phyloP scores from a whole-genome alignment of 2,329 filamentous ascomycete species.

The Ophiostoma ips region DNA sequence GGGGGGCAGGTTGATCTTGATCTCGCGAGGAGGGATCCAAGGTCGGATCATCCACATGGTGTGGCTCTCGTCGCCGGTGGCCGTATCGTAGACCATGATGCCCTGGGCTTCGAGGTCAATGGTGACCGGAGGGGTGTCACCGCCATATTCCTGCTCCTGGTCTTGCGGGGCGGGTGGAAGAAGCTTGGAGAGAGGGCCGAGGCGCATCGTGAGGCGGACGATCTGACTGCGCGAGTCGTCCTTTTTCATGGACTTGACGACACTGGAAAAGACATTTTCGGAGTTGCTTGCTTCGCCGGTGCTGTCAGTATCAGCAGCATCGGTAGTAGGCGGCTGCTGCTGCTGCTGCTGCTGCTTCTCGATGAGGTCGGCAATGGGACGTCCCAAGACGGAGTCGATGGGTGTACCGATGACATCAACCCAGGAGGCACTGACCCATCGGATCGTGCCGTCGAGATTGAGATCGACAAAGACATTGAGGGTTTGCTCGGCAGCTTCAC shows the following conservation, averaged over 20 bases:
- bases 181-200: slow-evolving; percentile 57
- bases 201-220: slow-evolving; percentile 61
- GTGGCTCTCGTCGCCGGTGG: slow-evolving; percentile 77
- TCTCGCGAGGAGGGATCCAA: slow-evolving; percentile 73
- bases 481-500: slow-evolving; percentile 90
- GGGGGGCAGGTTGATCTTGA: slow-evolving; percentile 85
- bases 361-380: slow-evolving; percentile 66
- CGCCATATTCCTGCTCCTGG: neutral
- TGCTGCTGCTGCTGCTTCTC: neutral
- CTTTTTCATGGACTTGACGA: slow-evolving; percentile 76
- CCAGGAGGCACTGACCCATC: slow-evolving; percentile 97
- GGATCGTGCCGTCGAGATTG: slow-evolving; percentile 75
- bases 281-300: slow-evolving; percentile 46
- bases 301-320: neutral
- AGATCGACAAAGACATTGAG: slow-evolving; percentile 93
- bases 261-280: slow-evolving; percentile 65
- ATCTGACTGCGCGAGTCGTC: slow-evolving; percentile 90
- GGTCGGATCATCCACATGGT: slow-evolving; percentile 99
- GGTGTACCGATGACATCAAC: slow-evolving; percentile 76
- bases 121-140: neutral
- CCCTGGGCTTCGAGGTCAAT: slow-evolving; percentile 88
- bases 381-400: slow-evolving; percentile 58
- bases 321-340: neutral
- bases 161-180: slow-evolving; percentile 22
- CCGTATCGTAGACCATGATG: slow-evolving; percentile 92